Evolutionary conservation across 2,329 filamentous ascomycete species (phyloP).

Genomic region (Purpureocillium takamizusanense): DNA sequence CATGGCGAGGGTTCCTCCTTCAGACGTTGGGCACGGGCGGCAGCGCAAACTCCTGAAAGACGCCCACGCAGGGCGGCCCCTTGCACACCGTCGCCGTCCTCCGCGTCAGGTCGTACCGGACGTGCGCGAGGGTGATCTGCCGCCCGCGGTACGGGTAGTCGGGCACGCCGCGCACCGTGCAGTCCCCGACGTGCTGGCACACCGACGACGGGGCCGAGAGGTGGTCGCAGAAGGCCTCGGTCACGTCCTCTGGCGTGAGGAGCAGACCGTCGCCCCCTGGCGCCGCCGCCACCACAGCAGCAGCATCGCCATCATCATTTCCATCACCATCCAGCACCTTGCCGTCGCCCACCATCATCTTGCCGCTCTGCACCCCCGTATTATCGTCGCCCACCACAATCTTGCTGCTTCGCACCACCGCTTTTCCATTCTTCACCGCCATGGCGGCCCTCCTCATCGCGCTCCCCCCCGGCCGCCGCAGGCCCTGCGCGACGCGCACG

Average conservation of each 20-base stretch:
- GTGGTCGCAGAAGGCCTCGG: slow-evolving; percentile 3
- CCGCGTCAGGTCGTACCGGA: slow-evolving; percentile 7
- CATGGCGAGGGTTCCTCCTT: too few relatives aligned
- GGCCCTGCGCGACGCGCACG: not conserved
- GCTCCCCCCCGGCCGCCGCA: too few relatives aligned
- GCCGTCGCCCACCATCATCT: too few relatives aligned
- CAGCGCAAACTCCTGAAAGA: not conserved
- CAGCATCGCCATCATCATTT: too few relatives aligned
- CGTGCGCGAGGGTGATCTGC: slow-evolving; percentile 3
- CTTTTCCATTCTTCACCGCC: too few relatives aligned
- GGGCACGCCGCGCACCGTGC: slow-evolving; percentile 2
- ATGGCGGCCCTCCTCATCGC: too few relatives aligned
- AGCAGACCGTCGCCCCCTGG: too few relatives aligned
- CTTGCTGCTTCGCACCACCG: too few relatives aligned
- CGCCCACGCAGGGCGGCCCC: slow-evolving; percentile 3
- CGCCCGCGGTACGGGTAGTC: slow-evolving; percentile 5
- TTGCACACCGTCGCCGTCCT: slow-evolving; percentile 6
- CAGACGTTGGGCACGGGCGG: not conserved
- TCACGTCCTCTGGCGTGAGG: not conserved
- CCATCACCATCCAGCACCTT: too few relatives aligned
- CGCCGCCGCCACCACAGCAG: too few relatives aligned
- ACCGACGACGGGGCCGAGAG: slow-evolving; percentile 2
- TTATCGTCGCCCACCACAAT: too few relatives aligned
- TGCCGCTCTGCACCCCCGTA: too few relatives aligned
- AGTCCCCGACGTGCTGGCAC: slow-evolving; percentile 5